Conservation (phyloP, 345 rosid species). For the Rhodamnia rubescens region DNA sequence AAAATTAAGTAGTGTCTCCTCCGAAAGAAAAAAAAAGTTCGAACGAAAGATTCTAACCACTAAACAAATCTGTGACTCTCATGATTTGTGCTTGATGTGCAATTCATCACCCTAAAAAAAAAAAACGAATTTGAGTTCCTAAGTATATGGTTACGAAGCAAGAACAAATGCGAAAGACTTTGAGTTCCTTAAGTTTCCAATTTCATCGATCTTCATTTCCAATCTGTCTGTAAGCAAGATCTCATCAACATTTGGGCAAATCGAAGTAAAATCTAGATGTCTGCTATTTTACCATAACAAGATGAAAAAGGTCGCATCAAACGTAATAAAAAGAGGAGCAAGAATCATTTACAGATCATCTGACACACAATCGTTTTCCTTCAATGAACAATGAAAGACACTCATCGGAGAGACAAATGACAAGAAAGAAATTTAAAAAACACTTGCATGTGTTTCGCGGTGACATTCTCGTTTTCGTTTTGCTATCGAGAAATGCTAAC, state of each 20-base stretch:
- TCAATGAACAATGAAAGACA: not conserved
- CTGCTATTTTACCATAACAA: too few species aligned
- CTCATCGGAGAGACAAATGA: not conserved
- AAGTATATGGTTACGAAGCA: not conserved
- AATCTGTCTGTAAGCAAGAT: not conserved
- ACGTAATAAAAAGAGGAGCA: too few species aligned
- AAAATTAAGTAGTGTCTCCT: too few species aligned
- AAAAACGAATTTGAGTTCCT: not conserved
- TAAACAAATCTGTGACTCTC: not conserved
- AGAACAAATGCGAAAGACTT: not conserved
- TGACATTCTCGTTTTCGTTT: not conserved
- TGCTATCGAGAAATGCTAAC: accelerated
- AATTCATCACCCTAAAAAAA: not conserved
- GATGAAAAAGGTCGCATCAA: too few species aligned
- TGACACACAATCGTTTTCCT: not conserved
- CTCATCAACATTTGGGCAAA: not conserved
- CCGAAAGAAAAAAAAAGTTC: too few species aligned
- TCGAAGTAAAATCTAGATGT: not conserved
- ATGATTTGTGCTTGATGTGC: not conserved
- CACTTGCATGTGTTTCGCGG: not conserved
- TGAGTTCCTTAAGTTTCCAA: not conserved
- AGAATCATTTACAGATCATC: too few species aligned
- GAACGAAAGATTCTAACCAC: not conserved
- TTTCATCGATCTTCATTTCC: not conserved
- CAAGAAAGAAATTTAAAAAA: not conserved